Evolutionary conservation across 163 green algal species (phyloP).

Genomic region (Coccomyxa subellipsoidea): DNA sequence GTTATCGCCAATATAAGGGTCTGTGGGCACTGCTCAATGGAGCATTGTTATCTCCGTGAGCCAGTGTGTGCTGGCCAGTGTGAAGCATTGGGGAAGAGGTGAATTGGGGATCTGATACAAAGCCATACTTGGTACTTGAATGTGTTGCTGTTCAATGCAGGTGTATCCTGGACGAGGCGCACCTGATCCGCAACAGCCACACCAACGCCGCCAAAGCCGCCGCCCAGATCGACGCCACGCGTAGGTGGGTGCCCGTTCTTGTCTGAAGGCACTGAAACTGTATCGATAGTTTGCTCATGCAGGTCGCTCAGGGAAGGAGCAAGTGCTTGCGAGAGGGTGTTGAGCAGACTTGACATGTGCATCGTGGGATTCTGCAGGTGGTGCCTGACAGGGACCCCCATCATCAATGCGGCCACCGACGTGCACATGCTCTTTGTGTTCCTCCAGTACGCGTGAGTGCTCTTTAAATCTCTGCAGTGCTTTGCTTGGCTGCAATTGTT

Average conservation of each 20-base stretch:
- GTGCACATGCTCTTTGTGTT: conserved; percentile 3
- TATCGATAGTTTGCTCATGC: no score
- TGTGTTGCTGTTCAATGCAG: conserved; percentile 2
- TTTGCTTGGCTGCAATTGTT: no score
- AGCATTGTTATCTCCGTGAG: no score
- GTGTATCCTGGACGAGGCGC: conserved; percentile 17
- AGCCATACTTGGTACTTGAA: not conserved
- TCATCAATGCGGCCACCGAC: conserved; percentile 8
- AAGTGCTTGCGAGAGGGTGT: not conserved
- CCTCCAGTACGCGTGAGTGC: not conserved
- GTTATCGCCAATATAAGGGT: no score
- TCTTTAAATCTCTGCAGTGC: no score
- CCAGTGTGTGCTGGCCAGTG: no score
- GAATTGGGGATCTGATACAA: not conserved
- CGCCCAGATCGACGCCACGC: not conserved
- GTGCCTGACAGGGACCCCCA: conserved; percentile 9
- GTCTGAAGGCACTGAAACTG: no score
- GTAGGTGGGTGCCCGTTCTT: not conserved
- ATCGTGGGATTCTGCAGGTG: conserved; percentile 3
- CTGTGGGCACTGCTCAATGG: no score
- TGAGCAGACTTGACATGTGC: not conserved
- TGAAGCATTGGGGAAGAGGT: no score
- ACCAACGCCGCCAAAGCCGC: not conserved
- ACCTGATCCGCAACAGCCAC: conserved; percentile 5
- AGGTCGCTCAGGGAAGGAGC: no score